Percentiles rank a stretch among this genome's conserved stretches.
Conservation (phyloP, 306 rosid species). For the Nissolia schottii region DNA sequence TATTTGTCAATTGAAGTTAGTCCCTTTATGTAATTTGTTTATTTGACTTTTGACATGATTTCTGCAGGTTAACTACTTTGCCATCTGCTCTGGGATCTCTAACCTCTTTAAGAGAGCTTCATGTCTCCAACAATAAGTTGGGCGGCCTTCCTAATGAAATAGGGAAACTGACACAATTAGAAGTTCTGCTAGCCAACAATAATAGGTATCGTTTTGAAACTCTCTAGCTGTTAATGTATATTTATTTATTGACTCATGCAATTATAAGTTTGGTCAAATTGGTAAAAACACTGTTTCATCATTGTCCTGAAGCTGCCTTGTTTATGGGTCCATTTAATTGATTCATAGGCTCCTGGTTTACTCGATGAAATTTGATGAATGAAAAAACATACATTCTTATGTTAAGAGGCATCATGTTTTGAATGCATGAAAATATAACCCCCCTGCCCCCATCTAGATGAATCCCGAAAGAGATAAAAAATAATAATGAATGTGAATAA, state of each 20-base stretch:
- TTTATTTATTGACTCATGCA: constrained; percentile 1
- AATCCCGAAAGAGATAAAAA: neutral
- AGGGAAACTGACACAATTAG: constrained; percentile 54
- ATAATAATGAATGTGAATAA: neutral
- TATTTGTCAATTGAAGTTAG: neutral
- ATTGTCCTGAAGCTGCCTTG: neutral
- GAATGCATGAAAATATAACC: neutral
- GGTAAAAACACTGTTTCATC: neutral
- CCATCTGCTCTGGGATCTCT: constrained; percentile 63
- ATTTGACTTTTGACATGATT: constrained; percentile 18
- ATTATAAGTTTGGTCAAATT: neutral
- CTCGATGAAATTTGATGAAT: constrained; percentile 10
- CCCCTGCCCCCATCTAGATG: neutral
- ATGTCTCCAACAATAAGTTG: constrained; percentile 67
- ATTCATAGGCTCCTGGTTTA: constrained; percentile 6
- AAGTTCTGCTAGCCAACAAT: constrained; percentile 61
- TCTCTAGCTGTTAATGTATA: neutral
- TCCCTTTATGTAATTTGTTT: neutral
- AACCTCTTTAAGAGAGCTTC: constrained; percentile 60
- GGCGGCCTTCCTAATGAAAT: constrained; percentile 67
- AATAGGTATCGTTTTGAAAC: constrained; percentile 58
- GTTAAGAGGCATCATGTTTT: neutral
- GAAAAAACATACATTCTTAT: neutral
- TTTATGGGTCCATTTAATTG: neutral
- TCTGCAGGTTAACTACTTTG: constrained; percentile 62